phyloP scores from a whole-genome alignment of 2,329 filamentous ascomycete species.

The Saccharata proteae region DNA sequence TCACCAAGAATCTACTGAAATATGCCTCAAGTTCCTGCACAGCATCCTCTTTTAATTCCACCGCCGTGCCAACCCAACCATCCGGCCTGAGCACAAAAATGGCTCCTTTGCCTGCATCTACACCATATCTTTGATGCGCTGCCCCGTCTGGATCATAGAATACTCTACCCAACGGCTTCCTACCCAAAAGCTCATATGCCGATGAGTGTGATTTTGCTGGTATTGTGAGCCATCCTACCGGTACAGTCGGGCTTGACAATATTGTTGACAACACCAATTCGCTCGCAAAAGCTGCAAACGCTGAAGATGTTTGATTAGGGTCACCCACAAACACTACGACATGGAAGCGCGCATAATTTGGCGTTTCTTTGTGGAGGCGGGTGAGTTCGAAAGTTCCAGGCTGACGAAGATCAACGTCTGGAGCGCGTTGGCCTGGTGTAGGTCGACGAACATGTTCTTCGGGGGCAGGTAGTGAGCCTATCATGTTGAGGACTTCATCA shows the following conservation, averaged over 20 bases:
- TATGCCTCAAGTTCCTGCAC: too few species aligned
- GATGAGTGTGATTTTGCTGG: too few species aligned
- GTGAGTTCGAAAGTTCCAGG: slow-evolving; percentile 34
- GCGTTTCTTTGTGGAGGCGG: slow-evolving; percentile 32
- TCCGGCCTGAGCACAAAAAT: slow-evolving; percentile 23
- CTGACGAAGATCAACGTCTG: slow-evolving; percentile 33
- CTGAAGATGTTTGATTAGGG: slow-evolving; percentile 11
- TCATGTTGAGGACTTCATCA: slow-evolving; percentile 24
- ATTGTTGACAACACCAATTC: too few species aligned
- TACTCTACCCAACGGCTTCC: too few species aligned
- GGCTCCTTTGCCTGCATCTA: slow-evolving; percentile 13
- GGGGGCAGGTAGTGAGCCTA: neutral
- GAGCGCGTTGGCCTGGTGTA: slow-evolving; percentile 33
- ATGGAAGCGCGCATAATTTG: slow-evolving; percentile 31
- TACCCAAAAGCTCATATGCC: too few species aligned
- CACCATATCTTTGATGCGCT: slow-evolving; percentile 22
- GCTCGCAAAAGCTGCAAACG: slow-evolving; percentile 12
- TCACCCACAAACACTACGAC: slow-evolving; percentile 32
- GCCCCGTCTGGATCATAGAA: too few species aligned
- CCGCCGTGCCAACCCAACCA: slow-evolving; percentile 19
- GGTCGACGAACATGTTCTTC: slow-evolving; percentile 1
- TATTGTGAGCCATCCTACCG: too few species aligned
- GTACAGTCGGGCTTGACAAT: too few species aligned
- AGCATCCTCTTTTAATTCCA: slow-evolving; percentile 10
- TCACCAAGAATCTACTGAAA: too few species aligned